Percentiles rank a stretch among this genome's conserved stretches.
Evolutionary conservation across 345 rosid species (phyloP).

Genomic region (Rhodomyrtus tomentosa): DNA sequence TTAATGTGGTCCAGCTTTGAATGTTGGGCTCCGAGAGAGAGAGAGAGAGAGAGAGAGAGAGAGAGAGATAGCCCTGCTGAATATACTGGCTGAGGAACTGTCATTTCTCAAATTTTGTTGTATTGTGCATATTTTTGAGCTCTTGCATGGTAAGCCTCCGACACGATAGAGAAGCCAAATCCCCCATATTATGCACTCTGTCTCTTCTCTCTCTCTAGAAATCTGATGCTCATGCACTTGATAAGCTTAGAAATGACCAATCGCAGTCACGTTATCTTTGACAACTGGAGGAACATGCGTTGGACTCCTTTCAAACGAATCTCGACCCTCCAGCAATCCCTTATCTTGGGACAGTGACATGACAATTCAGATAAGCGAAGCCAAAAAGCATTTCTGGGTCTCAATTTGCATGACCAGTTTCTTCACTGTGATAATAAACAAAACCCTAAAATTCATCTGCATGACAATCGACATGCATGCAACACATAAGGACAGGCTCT

Average conservation of each 20-base stretch:
- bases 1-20: constrained; percentile 23
- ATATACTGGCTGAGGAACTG: constrained; percentile 18
- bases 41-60: background rate
- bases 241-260: too few relatives aligned
- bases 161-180: constrained; percentile 36
- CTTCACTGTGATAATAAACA: background rate
- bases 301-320: too few relatives aligned
- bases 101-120: constrained; percentile 23
- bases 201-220: constrained; percentile 11
- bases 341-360: too few relatives aligned
- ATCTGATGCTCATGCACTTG: too few relatives aligned
- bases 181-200: constrained; percentile 36
- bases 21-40: constrained; percentile 15
- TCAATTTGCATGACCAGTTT: background rate
- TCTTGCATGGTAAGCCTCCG: constrained; percentile 33
- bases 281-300: too few relatives aligned
- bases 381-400: too few relatives aligned
- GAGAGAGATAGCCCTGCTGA: constrained; percentile 1
- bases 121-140: constrained; percentile 13
- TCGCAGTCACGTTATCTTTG: too few relatives aligned
- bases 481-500: background rate
- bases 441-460: background rate
- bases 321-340: too few relatives aligned
- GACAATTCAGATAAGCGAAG: too few relatives aligned
- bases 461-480: background rate